Conservation (phyloP, 2,329 filamentous ascomycete genomes). For the Beauveria asiatica region DNA sequence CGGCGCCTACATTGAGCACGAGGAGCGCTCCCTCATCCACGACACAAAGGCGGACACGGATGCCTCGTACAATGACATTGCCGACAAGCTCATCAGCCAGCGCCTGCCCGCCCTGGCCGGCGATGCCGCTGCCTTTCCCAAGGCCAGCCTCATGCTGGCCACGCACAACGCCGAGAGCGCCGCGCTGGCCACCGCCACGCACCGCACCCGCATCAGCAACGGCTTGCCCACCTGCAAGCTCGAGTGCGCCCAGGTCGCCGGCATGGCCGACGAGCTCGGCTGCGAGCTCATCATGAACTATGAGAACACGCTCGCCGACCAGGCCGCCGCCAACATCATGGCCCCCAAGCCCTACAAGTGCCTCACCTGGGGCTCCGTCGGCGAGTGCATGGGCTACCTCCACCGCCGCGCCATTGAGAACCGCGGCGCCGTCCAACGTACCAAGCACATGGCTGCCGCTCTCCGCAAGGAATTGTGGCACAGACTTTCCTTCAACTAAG, state of each 20-base stretch:
- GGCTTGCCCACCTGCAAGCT: slow-evolving; percentile 23
- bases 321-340: slow-evolving; percentile 21
- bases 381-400: slow-evolving; percentile 17
- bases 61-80: slow-evolving; percentile 56
- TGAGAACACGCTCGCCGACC: slow-evolving; percentile 9
- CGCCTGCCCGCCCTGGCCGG: slow-evolving; percentile 24
- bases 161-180: slow-evolving; percentile 68
- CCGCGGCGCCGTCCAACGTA: slow-evolving; percentile 16
- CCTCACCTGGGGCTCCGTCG: slow-evolving; percentile 16
- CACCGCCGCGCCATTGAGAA: slow-evolving; percentile 18
- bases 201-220: slow-evolving; percentile 5
- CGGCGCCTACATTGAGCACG: slow-evolving; percentile 57
- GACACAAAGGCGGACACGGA: slow-evolving; percentile 59
- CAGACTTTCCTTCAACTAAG: slow-evolving; percentile 14
- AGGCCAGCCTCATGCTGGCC: slow-evolving; percentile 56
- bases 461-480: slow-evolving; percentile 22
- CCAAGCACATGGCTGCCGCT: slow-evolving; percentile 18
- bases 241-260: slow-evolving; percentile 59
- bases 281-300: slow-evolving; percentile 36
- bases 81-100: slow-evolving; percentile 53
- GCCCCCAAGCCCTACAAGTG: slow-evolving; percentile 25
- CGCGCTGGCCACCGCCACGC: slow-evolving; percentile 30
- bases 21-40: slow-evolving; percentile 56
- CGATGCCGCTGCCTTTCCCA: slow-evolving; percentile 35
- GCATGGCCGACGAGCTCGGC: slow-evolving; percentile 83